phyloP scores from a whole-genome alignment of 139 green algal species.

The Penium margaritaceum region DNA sequence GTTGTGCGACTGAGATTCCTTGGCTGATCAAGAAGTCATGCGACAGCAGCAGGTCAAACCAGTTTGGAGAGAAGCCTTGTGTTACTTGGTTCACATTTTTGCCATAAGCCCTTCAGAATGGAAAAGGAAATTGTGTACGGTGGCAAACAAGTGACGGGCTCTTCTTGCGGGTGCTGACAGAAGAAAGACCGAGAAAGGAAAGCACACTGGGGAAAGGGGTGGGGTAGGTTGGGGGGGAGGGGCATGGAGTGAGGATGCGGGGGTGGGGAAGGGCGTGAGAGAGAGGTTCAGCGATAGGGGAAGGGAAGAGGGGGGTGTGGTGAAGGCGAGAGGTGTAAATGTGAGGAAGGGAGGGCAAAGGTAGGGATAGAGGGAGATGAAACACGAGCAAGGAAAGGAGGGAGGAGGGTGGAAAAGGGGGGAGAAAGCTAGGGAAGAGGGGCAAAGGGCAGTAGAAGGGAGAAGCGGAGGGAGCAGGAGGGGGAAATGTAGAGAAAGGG shows the following conservation, averaged over 20 bases:
- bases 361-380: background rate
- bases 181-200: conserved; percentile 6
- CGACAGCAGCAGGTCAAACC: too few species aligned
- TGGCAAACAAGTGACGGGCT: too few species aligned
- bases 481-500: background rate
- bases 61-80: too few species aligned
- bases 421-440: background rate
- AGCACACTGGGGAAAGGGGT: conserved; percentile 9
- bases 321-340: background rate
- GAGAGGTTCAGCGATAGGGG: conserved; percentile 9
- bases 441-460: background rate
- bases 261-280: background rate
- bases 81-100: too few species aligned
- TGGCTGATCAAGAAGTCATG: too few species aligned
- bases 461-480: background rate
- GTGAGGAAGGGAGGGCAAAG: background rate
- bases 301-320: background rate
- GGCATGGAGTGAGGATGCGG: background rate
- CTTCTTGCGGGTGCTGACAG: too few species aligned
- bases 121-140: too few species aligned
- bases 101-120: too few species aligned
- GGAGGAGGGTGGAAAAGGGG: background rate
- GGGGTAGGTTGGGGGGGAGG: background rate
- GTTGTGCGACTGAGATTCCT: too few species aligned
- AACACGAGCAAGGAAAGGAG: background rate